Evolutionary conservation across 78 protist genomes (phyloP).

Genomic region (Guillardia theta): DNA sequence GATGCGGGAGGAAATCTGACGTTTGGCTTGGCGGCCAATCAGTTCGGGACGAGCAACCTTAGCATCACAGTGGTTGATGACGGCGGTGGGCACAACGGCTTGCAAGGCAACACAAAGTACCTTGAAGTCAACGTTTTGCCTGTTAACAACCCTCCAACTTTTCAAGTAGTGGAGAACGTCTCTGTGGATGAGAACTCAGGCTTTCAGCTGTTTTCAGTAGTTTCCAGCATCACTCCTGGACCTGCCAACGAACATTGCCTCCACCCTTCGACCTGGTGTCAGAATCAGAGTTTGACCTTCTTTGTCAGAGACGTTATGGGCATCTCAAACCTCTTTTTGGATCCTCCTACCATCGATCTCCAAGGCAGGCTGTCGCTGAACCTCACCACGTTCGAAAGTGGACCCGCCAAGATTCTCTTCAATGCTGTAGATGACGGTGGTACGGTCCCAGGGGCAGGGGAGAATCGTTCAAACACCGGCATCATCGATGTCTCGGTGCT

Average conservation of each 20-base stretch:
- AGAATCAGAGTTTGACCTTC: neutral
- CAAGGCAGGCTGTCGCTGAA: no score
- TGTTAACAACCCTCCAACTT: neutral
- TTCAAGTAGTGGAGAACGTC: neutral
- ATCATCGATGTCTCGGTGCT: no score
- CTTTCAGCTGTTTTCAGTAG: neutral
- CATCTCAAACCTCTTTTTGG: neutral
- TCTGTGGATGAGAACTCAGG: neutral
- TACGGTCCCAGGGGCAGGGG: no score
- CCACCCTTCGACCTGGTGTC: neutral
- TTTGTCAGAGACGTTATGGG: neutral
- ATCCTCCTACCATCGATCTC: no score
- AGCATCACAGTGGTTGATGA: neutral
- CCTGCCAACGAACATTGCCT: neutral
- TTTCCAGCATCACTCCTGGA: neutral
- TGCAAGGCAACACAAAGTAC: neutral
- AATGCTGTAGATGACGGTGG: no score
- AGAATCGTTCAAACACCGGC: no score
- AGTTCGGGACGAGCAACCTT: neutral
- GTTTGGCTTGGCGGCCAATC: neutral
- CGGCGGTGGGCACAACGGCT: neutral
- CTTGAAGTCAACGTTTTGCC: neutral
- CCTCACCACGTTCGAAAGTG: no score
- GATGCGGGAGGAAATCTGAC: neutral
- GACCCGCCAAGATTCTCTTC: no score